Percentiles rank a stretch among this genome's conserved stretches.
Conservation (phyloP, 2,329 filamentous ascomycete species). For the Arthrobotrys pseudoclavata region DNA sequence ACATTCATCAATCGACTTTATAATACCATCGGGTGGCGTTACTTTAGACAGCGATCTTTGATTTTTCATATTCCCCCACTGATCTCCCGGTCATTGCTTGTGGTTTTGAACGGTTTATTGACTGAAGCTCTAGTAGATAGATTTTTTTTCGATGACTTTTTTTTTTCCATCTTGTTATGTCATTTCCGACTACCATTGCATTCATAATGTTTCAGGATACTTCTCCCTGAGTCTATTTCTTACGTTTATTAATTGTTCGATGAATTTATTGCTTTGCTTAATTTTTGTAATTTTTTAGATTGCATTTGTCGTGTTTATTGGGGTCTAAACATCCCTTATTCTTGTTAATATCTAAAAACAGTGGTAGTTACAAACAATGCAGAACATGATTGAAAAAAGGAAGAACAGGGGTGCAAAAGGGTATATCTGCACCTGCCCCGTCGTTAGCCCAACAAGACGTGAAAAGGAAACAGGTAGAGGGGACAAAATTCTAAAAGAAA, state of each 20-base stretch:
- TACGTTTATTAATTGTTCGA: neutral
- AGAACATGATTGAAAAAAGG: constrained; percentile 2
- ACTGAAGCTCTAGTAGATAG: neutral
- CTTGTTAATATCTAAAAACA: neutral
- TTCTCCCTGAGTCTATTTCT: neutral
- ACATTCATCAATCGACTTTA: constrained; percentile 8
- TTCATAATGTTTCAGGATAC: neutral
- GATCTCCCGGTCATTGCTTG: neutral
- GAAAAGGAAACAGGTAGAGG: neutral
- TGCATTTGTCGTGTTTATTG: neutral
- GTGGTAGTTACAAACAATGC: neutral
- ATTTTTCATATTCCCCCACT: constrained; percentile 7
- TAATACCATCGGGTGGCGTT: constrained; percentile 18
- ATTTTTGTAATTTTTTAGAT: neutral
- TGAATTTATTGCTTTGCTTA: neutral
- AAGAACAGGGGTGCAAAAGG: neutral
- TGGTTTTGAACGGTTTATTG: constrained; percentile 3
- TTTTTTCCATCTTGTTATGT: neutral
- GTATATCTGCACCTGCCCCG: neutral
- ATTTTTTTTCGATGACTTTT: neutral
- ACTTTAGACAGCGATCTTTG: constrained; percentile 20
- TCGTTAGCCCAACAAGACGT: neutral
- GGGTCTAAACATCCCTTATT: neutral
- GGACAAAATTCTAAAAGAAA: neutral
- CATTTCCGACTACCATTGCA: neutral